Base-by-base conservation (phyloP, 1,284 basidiomycete species). In the Mycosarcoma mackinlayi region DNA sequence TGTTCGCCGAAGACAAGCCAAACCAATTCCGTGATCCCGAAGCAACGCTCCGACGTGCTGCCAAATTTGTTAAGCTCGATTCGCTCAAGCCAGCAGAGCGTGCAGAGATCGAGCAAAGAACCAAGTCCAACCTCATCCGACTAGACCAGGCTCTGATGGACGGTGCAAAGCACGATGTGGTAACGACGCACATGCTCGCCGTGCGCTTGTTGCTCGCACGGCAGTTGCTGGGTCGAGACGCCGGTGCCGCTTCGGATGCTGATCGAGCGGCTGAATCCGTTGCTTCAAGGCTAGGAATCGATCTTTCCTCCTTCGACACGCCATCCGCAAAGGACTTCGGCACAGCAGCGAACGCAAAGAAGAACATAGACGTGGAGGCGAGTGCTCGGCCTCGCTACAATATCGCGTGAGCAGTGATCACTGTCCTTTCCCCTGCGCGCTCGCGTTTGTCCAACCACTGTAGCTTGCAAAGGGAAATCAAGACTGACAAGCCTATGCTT, bases 21-120 rank as follows among this genome's bases (percentile, higher is more conserved):
- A 78, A 78, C 37, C 77, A 78, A 47, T 78, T 71, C 64, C 46
- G 71, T n/a, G 77, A 78, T 34, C 61, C 65, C 2, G 67, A 67
- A 27, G 39, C 45, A 8, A 66, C 50, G 6, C 35, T 78, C 6
- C 51, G 74, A 16, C 63, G 73, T 14, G 73, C 73, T 3, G 67
- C 67, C n/a, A 50, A 24, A 13, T 58, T 60, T 27, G 52, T 53
- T 6, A 19, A 61, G 6, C 33, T 49, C 9, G 27, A n/a, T 6
- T 31, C 28, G 23, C 45, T 67, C 3, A 27, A 55, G 19, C 14
- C 34, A 23, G 21, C 14, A 6, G 39, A 40, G 35, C 35, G 38
- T 1, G 34, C 19, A 6, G 18, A 38, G 10, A 23, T 52, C 10
- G 28, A 56, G 25, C 25, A 39, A 11, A 34, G 54, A 4, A 60